Evolutionary conservation across 2,329 filamentous ascomycete genomes (phyloP).

Genomic region (Trichoderma hamatum): DNA sequence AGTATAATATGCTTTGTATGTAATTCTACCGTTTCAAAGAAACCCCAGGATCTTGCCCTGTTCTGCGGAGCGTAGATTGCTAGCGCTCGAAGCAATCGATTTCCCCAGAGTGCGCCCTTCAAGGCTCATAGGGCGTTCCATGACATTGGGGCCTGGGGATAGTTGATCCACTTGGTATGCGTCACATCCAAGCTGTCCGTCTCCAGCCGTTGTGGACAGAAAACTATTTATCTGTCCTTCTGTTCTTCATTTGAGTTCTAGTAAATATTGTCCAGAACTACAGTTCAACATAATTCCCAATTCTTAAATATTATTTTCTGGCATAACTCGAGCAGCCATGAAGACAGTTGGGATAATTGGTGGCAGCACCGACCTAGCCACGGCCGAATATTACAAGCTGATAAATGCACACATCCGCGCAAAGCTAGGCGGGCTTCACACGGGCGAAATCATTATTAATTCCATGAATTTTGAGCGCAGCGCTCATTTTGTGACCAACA

Average conservation of each 20-base stretch:
- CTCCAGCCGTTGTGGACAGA: neutral
- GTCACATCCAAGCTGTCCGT: neutral
- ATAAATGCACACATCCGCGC: constrained; percentile 28
- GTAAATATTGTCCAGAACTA: no score
- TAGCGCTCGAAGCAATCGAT: neutral
- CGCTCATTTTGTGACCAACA: constrained; percentile 29
- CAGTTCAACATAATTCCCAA: neutral
- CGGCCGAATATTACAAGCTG: constrained; percentile 30
- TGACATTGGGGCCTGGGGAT: constrained; percentile 1
- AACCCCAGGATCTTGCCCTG: no score
- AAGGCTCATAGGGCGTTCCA: neutral
- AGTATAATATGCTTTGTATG: neutral
- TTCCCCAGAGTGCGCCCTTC: neutral
- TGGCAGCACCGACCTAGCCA: constrained; percentile 31
- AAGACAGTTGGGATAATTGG: constrained; percentile 31
- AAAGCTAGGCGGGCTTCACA: constrained; percentile 29
- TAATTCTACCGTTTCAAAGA: no score
- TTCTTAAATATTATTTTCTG: neutral
- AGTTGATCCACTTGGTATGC: neutral
- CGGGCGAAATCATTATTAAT: constrained; percentile 30
- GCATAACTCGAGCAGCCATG: constrained; percentile 11
- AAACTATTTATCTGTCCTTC: neutral
- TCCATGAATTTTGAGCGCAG: constrained; percentile 30
- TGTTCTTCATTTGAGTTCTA: neutral
- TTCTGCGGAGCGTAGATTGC: neutral